Conservation (phyloP, 306 rosid species). For the Alnus rubra region DNA sequence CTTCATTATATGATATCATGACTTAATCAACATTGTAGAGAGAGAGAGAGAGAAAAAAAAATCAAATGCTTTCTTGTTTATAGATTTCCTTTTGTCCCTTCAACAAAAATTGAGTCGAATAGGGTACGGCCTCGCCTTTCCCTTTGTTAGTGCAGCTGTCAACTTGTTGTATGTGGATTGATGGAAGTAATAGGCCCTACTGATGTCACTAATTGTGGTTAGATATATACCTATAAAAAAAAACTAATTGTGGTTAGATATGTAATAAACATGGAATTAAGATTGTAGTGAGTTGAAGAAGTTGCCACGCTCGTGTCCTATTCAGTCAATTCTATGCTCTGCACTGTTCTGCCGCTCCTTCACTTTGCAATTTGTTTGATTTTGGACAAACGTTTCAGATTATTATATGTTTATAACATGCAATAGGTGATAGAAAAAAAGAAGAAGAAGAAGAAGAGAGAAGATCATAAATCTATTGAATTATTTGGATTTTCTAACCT, state of each 20-base stretch:
- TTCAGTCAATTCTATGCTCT: no score
- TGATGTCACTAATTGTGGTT: background rate
- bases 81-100: background rate
- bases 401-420: background rate
- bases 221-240: no score
- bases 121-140: background rate
- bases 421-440: background rate
- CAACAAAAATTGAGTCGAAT: background rate
- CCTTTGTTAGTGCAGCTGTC: background rate
- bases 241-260: background rate
- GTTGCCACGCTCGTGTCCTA: background rate
- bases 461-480: background rate
- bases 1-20: background rate
- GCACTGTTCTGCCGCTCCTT: background rate
- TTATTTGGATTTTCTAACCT: background rate
- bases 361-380: background rate
- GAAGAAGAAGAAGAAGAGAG: background rate
- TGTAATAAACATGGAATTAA: background rate
- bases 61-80: background rate
- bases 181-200: background rate
- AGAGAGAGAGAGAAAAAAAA: background rate
- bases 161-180: background rate
- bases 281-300: background rate
- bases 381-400: background rate
- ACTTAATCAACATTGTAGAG: no score